Evolutionary conservation across 2,329 filamentous ascomycete species (phyloP).

Genomic region (Colletotrichum simmondsii): DNA sequence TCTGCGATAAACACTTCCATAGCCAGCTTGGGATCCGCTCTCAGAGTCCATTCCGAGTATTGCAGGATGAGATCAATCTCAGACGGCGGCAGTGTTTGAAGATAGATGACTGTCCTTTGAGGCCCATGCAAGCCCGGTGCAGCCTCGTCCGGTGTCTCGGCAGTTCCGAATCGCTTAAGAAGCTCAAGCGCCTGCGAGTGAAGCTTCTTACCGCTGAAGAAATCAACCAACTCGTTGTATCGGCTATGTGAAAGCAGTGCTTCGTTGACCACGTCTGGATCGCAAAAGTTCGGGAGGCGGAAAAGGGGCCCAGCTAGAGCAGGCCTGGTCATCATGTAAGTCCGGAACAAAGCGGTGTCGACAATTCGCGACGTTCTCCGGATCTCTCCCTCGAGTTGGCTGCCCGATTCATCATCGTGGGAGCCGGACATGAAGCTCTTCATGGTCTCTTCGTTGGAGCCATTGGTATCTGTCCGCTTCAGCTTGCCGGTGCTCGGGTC

Average conservation of each 20-base stretch:
- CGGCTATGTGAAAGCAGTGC: conserved; percentile 88
- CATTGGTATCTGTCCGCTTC: conserved; percentile 59
- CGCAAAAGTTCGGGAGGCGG: conserved; percentile 96
- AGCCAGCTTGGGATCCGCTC: conserved; percentile 75
- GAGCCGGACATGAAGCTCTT: conserved; percentile 65
- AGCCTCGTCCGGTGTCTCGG: conserved; percentile 59
- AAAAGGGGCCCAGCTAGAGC: conserved; percentile 89
- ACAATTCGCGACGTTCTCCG: conserved; percentile 83
- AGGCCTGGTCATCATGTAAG: conserved; percentile 93
- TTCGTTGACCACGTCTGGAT: conserved; percentile 94
- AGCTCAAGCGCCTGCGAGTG: conserved; percentile 88
- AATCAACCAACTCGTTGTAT: conserved; percentile 96
- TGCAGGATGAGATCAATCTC: conserved; percentile 92
- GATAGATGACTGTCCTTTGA: conserved; percentile 84
- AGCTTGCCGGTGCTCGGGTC: conserved; percentile 72
- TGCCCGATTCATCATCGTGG: conserved; percentile 57
- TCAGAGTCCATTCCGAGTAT: conserved; percentile 89
- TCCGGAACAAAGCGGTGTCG: conserved; percentile 93
- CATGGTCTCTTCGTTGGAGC: conserved; percentile 60
- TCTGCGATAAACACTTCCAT: conserved; percentile 96
- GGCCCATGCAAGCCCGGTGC: conserved; percentile 78
- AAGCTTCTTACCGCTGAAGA: conserved; percentile 93
- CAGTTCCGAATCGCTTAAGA: conserved; percentile 81
- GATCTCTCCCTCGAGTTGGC: conserved; percentile 77
- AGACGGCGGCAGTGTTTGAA: conserved; percentile 89